phyloP scores from a whole-genome alignment of 176 grass and related monocot genomes.

The Carex littledalei region DNA sequence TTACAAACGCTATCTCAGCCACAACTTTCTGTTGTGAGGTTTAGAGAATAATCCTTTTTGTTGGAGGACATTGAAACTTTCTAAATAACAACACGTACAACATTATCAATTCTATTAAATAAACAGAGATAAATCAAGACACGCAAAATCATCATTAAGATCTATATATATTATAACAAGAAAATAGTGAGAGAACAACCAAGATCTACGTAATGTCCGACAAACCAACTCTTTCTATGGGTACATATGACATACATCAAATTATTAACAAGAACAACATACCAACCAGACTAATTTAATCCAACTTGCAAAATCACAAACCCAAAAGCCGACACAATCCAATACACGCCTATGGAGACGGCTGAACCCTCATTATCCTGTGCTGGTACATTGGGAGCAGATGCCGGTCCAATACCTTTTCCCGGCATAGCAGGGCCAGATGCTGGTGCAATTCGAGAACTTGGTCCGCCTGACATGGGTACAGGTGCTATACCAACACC shows the following conservation, averaged over 20 bases:
- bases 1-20: no score
- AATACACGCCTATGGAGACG: not conserved
- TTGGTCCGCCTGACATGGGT: not conserved
- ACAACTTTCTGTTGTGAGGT: no score
- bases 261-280: slow-evolving; percentile 7
- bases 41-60: not conserved
- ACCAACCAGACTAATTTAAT: not conserved
- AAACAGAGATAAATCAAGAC: not conserved
- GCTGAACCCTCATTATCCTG: not conserved
- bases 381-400: not conserved
- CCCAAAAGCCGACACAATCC: not conserved
- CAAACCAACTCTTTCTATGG: not conserved
- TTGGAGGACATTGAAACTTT: not conserved
- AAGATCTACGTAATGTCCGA: not conserved
- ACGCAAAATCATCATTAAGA: not conserved
- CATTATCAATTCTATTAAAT: not conserved
- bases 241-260: not conserved
- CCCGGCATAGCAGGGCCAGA: not conserved
- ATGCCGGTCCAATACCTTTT: not conserved
- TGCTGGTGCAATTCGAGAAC: not conserved
- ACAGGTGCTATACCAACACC: not conserved
- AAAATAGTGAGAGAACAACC: not conserved
- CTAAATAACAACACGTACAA: not conserved
- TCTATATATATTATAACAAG: not conserved
- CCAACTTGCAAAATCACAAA: not conserved